Percentiles rank a stretch among this genome's conserved stretches.
These are phyloP conservation scores for Stramenopiles sp. DNA, from an alignment of 352 stramenopile genomes.

Conservation along the genomic window DNA sequence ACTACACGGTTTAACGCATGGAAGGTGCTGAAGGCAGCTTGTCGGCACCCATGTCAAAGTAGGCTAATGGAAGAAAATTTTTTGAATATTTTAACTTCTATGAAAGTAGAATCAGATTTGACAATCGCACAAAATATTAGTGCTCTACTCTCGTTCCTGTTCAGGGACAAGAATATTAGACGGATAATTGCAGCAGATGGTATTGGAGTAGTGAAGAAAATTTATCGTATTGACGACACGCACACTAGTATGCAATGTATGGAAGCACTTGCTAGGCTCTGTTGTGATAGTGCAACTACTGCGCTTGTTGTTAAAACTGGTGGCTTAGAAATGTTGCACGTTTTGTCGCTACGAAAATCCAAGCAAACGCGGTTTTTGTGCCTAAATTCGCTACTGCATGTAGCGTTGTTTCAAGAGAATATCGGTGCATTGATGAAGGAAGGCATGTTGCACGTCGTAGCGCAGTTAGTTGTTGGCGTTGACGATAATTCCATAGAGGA, in stretches of 20 bases:
- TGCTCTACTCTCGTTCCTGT: neutral
- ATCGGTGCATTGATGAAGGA: neutral
- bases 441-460: neutral
- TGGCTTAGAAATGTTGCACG: neutral
- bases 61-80: constrained; percentile 12
- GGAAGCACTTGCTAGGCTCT: neutral
- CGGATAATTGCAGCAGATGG: neutral
- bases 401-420: neutral
- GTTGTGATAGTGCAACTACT: neutral
- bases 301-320: neutral
- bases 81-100: neutral
- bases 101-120: constrained; percentile 7
- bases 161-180: constrained; percentile 3
- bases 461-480: neutral
- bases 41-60: neutral
- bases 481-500: neutral
- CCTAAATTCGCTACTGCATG: neutral
- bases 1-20: neutral
- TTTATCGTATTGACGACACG: constrained; percentile 1
- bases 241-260: neutral
- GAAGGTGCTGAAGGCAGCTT: neutral
- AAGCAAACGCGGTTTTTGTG: neutral
- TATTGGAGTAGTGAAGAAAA: constrained; percentile 9
- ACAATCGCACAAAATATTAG: constrained; percentile 7
- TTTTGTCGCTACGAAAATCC: neutral